These are phyloP conservation scores for Bisporella sp. DNA, from an alignment of 2,329 filamentous ascomycete species.

Conservation along the genomic window DNA sequence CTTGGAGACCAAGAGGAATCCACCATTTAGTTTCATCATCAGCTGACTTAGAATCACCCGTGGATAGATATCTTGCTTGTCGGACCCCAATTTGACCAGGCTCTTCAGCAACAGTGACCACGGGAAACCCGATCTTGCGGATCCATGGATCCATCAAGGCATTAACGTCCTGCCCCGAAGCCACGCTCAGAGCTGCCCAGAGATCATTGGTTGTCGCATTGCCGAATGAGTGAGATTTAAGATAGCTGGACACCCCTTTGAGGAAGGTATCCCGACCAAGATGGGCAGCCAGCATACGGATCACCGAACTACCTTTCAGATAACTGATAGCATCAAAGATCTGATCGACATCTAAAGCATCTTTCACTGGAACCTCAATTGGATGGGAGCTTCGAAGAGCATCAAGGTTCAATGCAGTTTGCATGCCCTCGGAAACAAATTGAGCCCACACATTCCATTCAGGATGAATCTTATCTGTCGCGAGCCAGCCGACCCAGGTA, in stretches of 20 bases:
- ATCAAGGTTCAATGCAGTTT: conserved; percentile 85
- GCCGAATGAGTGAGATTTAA: conserved; percentile 81
- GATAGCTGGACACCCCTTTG: conserved; percentile 81
- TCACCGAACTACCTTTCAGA: conserved; percentile 90
- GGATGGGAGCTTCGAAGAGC: conserved; percentile 87
- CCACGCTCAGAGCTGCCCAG: conserved; percentile 82
- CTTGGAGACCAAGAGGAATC: conserved; percentile 82
- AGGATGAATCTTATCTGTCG: conserved; percentile 77
- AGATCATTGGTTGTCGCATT: conserved; percentile 88
- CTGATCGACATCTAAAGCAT: conserved; percentile 93
- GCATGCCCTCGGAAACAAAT: conserved; percentile 92
- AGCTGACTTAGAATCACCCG: conserved; percentile 82
- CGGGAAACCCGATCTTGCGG: conserved; percentile 87
- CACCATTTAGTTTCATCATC: conserved; percentile 94
- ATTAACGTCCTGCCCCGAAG: conserved; percentile 80
- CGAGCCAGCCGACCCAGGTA: conserved; percentile 88
- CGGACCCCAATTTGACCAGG: conserved; percentile 73
- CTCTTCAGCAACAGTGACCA: conserved; percentile 80
- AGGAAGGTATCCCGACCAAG: conserved; percentile 85
- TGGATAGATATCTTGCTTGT: conserved; percentile 85
- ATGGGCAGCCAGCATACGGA: conserved; percentile 91
- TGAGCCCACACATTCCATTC: conserved; percentile 98
- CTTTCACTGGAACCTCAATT: conserved; percentile 90
- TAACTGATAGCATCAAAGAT: conserved; percentile 98
- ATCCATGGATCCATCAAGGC: conserved; percentile 94